Base-by-base conservation (phyloP, 129 eudicot genomes). In the Gnaphalium uliginosum region DNA sequence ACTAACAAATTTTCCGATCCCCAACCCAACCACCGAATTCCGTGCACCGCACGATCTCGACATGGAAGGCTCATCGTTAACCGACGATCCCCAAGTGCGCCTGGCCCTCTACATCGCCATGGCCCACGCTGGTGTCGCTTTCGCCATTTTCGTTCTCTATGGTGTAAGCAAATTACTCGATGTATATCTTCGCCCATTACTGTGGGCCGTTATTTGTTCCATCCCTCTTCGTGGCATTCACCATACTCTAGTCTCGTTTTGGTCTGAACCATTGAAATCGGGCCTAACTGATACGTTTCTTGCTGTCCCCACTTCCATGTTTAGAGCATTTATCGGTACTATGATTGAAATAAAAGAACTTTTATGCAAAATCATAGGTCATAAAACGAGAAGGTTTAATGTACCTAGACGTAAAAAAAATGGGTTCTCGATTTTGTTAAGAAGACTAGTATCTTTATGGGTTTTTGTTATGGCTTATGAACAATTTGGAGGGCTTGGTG, bases 171-270 rank as follows among this genome's bases (percentile, higher is more conserved):
- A 78, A 58, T 82, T 93, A 19, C 95, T 93, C 17, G 92, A 93
- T 51, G 89, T 78, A 1, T 93, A 90, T 64, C 75, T 93, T 27
- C 79, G 98, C 7, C 96, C 98, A 9, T 72, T 90, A 13, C 81
- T 84, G 15, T 93, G 98, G 98, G 98, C 96, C 23, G 89, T 90
- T 23, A 84, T 93, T 19, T 93, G 92, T 60, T 93, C 98, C n/a
- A 93, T 93, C 78, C 98, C 96, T 22, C 78, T 93, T 57, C 79
- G 98, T 19, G 95, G 92, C 0, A 90, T 93, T 69, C 98, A 93
- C 18, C 85, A 85, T 26, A 81, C 95, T 81, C 86, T 93, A 1
- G 95, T 90, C 59, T 84, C 79, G 1, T 93, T 93, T 30, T 93
- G 98, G 98, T 79, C 95, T 2, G 84, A 82, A 18, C 98, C 98